Evolutionary conservation across 176 grass and related monocot species (phyloP), one percentile per base, ranked within the genome.

Genomic region (Puya raimondii): DNA sequence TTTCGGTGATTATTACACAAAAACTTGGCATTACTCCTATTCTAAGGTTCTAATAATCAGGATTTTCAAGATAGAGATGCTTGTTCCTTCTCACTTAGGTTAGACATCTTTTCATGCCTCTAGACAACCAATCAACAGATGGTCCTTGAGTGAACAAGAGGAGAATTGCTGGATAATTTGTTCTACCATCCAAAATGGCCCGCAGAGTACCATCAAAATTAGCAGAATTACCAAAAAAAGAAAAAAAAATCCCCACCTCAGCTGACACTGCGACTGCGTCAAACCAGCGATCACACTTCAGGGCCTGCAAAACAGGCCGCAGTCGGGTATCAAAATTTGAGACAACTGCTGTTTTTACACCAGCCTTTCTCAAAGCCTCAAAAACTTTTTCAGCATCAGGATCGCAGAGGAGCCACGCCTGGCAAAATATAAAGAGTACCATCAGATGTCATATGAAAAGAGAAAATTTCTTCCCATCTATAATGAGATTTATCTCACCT

Each of bases 311-410:
- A 84, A 99, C 77, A 66, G 94, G 85, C 61, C 87, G 83, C 42
- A 99, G 79, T 29, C 87, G 89, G 15, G 94, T 99, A 42, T 99
- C 94, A 71, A 99, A 99, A 63, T 99, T 99, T 50, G 94, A 99
- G 2, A 99, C 94, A 11, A 99, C 75, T 68, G 89, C 94, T 70
- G 68, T 91, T 87, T 87, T 99, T 12, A 99, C 94, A 67, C 89
- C 94, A 82, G 89, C 84, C 82, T 78, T 88, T 84, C 80, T 88
- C 64, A 93, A 57, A 68, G 89, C 82, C 71, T 79, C 59, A 25
- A 99, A 99, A 70, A 93, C 94, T 48, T 76, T 76, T 64, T 87
- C 85, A 18, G 94, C 89, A 64, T 93, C 80, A 56, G 94, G 89
- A 66, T 99, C 87, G 2, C 84, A 93, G n/a, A 99, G 86, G 68